Percentiles rank a stretch among this genome's conserved stretches.
Conservation (phyloP, 2,329 filamentous ascomycete species). For the Fusarium penzigii region DNA sequence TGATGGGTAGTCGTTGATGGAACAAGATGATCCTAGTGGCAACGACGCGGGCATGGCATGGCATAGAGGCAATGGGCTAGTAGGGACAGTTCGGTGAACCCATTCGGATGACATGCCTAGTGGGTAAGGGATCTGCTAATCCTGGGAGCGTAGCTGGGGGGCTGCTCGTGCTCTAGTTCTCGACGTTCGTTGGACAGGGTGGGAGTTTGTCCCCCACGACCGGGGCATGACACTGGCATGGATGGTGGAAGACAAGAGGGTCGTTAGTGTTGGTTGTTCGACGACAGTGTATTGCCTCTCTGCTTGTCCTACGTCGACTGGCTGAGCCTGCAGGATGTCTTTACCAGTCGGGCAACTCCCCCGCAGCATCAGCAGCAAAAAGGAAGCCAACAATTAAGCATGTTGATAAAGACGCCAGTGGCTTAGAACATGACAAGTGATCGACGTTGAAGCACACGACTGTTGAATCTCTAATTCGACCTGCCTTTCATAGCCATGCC, state of each 20-base stretch:
- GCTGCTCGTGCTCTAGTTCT: conserved; percentile 17
- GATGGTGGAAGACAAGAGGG: background rate
- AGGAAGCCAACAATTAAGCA: background rate
- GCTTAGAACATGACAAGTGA: background rate
- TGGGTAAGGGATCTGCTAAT: background rate
- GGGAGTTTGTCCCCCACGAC: background rate
- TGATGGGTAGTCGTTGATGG: background rate
- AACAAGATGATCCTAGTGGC: background rate
- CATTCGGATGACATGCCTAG: conserved; percentile 12
- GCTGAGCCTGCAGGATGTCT: background rate
- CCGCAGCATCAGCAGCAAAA: background rate
- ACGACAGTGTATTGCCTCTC: background rate
- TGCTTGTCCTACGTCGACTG: background rate
- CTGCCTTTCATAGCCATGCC: background rate
- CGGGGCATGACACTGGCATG: background rate
- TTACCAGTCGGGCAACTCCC: background rate
- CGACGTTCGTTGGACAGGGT: conserved; percentile 17
- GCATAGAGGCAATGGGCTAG: background rate
- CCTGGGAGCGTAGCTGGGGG: conserved; percentile 16
- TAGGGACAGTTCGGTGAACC: conserved; percentile 11
- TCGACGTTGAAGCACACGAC: conserved; percentile 4
- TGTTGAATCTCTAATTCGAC: background rate
- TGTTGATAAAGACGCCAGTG: background rate
- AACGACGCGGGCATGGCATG: background rate
- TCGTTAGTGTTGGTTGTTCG: background rate